phyloP scores from a whole-genome alignment of 1,284 basidiomycete species.

The Sutorius eximius region DNA sequence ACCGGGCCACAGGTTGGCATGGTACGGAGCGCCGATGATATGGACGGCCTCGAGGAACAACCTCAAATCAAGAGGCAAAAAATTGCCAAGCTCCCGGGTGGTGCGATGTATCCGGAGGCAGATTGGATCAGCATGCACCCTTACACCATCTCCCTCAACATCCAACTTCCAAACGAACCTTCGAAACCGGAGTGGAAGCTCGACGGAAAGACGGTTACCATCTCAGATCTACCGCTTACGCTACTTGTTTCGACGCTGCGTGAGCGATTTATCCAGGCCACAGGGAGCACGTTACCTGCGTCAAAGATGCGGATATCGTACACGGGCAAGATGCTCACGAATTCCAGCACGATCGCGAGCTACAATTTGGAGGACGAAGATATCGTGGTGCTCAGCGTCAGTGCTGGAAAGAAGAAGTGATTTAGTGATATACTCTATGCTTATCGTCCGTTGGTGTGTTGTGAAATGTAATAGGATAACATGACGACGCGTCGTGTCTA shows the following conservation, averaged over 20 bases:
- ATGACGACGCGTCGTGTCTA: conserved; percentile 16
- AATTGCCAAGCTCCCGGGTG: conserved; percentile 78
- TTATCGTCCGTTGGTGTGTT: neutral
- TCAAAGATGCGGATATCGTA: conserved; percentile 79
- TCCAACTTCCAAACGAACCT: conserved; percentile 79
- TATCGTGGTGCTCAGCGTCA: conserved; percentile 69
- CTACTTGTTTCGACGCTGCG: conserved; percentile 83
- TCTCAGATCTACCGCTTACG: conserved; percentile 80
- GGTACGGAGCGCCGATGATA: conserved; percentile 75
- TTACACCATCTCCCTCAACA: conserved; percentile 78
- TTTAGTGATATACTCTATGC: conserved; percentile 5
- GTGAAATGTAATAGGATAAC: conserved; percentile 16
- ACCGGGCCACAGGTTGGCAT: conserved; percentile 58
- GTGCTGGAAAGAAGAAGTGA: conserved; percentile 75
- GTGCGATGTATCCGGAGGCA: conserved; percentile 76
- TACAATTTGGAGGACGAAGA: conserved; percentile 92
- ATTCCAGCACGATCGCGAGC: conserved; percentile 77
- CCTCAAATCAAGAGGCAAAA: conserved; percentile 82
- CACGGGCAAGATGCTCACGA: conserved; percentile 81
- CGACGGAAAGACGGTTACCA: conserved; percentile 72
- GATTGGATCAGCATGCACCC: conserved; percentile 91
- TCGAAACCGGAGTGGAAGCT: conserved; percentile 91
- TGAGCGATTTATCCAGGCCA: conserved; percentile 78
- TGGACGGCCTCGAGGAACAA: conserved; percentile 65
- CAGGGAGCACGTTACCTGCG: conserved; percentile 74